Base-by-base conservation (phyloP, 2,329 filamentous ascomycete genomes). In the Macrophomina tecta region DNA sequence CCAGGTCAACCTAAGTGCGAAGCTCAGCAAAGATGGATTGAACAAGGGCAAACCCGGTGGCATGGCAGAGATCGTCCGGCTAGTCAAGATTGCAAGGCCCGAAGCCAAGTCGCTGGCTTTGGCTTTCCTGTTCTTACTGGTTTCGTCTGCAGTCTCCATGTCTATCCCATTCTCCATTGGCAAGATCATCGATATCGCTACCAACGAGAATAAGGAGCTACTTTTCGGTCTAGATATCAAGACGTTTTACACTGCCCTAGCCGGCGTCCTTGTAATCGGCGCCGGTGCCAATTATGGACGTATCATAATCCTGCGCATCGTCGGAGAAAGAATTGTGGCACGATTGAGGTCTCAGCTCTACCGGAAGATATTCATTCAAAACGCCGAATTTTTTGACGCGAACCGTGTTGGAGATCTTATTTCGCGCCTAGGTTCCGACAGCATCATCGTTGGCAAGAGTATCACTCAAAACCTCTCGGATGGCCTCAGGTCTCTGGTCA, bases 401-500 rank as follows among this genome's bases (percentile, higher is more conserved):
- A 99, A 99, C 81, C 88, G 95, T 32, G 94, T 97, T 32, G 95
- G 95, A 77, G 95, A 99, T 77, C 83, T 99, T 72, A 97, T 99
- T 74, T 98, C 94, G 45, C 90, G 96, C 45, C 87, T 99, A 53
- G 94, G 94, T 74, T 97, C 94, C 2, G 96, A 99, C 78, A 97
- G 95, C 0, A 93, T 98, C 75, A 96, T 99, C 74, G 95, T 99
- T 65, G 95, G 94, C 76, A 99, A 99, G 81, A 97, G 93, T 74
- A 97, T 99, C 70, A 99, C 95, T 0, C 94, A 98, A 76, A 99
- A 99, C 76, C 83, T 99, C 60, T 98, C 94, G 5, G 95, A 99
- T 79, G 95, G 95, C n/a, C 85, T 99, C 63, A 87, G 95, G 68
- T 91, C 95, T 16, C 82, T 95, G 38, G 94, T 99, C 69, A 97